Percentiles rank a stretch among this genome's conserved stretches.
Evolutionary conservation across 2,329 filamentous ascomycete genomes (phyloP).

Genomic region (Curvularia spicifera): DNA sequence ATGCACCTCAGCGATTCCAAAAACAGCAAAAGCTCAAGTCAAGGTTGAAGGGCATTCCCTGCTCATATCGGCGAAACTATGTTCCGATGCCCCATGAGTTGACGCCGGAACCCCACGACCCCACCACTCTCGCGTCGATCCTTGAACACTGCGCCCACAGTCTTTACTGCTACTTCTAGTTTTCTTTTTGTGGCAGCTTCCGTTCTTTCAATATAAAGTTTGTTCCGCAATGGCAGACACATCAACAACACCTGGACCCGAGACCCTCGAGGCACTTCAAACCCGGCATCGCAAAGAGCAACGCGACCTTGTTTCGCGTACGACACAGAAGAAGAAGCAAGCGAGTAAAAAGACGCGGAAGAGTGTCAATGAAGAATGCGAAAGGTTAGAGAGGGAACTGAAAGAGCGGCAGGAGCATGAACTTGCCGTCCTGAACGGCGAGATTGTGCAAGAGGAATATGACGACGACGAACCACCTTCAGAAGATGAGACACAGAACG

Average conservation of each 20-base stretch:
- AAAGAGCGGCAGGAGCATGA: conserved; percentile 62
- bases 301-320: conserved; percentile 80
- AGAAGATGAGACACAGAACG: conserved; percentile 17
- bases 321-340: conserved; percentile 96
- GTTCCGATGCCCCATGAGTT: conserved; percentile 13
- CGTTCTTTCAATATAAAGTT: neutral
- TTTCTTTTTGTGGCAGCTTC: neutral
- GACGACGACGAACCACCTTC: conserved; percentile 4
- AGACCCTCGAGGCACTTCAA: conserved; percentile 74
- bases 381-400: conserved; percentile 62
- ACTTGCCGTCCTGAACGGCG: conserved; percentile 51
- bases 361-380: conserved; percentile 67
- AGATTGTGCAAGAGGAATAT: conserved; percentile 21
- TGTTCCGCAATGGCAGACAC: conserved; percentile 18
- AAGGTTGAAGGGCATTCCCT: neutral
- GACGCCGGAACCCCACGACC: conserved; percentile 14
- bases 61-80: conserved; percentile 8
- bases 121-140: conserved; percentile 11
- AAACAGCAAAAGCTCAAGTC: neutral
- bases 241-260: conserved; percentile 6
- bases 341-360: conserved; percentile 81
- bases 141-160: conserved; percentile 6
- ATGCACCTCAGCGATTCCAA: neutral
- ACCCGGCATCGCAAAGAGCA: conserved; percentile 86
- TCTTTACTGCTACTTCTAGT: conserved; percentile 8